phyloP scores from a whole-genome alignment of 2,329 filamentous ascomycete species.

The Fusarium dimerum region DNA sequence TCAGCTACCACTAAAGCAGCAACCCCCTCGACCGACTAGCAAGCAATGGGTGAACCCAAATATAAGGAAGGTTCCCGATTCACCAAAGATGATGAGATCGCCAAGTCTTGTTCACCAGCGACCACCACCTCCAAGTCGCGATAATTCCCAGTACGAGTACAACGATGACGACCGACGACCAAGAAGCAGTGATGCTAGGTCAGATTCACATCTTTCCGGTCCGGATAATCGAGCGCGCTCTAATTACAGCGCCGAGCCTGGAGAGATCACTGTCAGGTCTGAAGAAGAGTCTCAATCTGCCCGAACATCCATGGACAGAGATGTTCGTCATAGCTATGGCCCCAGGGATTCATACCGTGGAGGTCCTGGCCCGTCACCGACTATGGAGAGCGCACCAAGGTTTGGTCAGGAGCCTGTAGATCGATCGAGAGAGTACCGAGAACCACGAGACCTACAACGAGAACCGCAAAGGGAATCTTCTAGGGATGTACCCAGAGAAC shows the following conservation, averaged over 20 bases:
- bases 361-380: conserved; percentile 24
- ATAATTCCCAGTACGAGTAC: conserved; percentile 39
- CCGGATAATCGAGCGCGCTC: conserved; percentile 40
- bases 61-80: conserved; percentile 52
- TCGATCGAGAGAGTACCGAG: conserved; percentile 8
- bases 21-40: conserved; percentile 48
- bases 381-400: conserved; percentile 19
- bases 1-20: conserved; percentile 46
- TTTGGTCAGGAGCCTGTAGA: conserved; percentile 12
- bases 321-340: conserved; percentile 15
- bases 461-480: not conserved
- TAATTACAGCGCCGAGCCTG: conserved; percentile 47
- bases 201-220: conserved; percentile 38
- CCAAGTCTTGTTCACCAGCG: conserved; percentile 50
- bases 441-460: too few species aligned
- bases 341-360: conserved; percentile 19
- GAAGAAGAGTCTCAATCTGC: conserved; percentile 42
- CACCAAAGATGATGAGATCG: conserved; percentile 52
- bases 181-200: conserved; percentile 55
- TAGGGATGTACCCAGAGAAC: not conserved
- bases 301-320: conserved; percentile 26
- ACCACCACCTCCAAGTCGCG: conserved; percentile 38
- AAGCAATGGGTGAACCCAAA: conserved; percentile 63
- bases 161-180: conserved; percentile 47
- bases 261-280: conserved; percentile 45